phyloP scores from a whole-genome alignment of 2,329 filamentous ascomycete species.

The Helotiales sp. region DNA sequence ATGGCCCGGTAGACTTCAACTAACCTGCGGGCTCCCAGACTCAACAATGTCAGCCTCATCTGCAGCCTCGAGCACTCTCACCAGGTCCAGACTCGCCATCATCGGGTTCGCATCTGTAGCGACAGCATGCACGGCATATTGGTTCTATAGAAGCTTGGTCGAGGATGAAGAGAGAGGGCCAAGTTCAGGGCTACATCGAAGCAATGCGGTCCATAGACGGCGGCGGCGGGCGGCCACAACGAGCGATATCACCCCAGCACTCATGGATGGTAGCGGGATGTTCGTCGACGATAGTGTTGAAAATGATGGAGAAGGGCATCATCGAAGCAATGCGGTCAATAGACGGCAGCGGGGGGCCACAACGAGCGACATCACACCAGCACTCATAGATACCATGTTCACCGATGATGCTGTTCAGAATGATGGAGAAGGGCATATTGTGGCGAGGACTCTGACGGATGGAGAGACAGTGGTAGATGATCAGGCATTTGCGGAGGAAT shows the following conservation, averaged over 20 bases:
- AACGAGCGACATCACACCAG: constrained; percentile 4
- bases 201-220: constrained; percentile 67
- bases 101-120: constrained; percentile 60
- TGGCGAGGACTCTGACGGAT: constrained; percentile 38
- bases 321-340: constrained; percentile 71
- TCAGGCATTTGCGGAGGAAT: constrained; percentile 35
- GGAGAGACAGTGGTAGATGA: constrained; percentile 44
- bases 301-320: too few species aligned
- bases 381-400: constrained; percentile 17
- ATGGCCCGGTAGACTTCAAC: constrained; percentile 6
- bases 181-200: constrained; percentile 58
- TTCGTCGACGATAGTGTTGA: constrained; percentile 37
- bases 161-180: constrained; percentile 38
- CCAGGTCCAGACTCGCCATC: constrained; percentile 60
- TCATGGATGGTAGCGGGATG: constrained; percentile 16
- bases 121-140: constrained; percentile 62
- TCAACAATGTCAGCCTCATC: constrained; percentile 47
- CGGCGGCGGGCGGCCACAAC: constrained; percentile 38
- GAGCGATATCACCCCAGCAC: not conserved
- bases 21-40: not conserved
- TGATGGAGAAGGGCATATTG: constrained; percentile 41
- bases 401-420: constrained; percentile 40
- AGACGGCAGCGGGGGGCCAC: constrained; percentile 46
- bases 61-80: constrained; percentile 57
- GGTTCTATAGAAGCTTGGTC: constrained; percentile 55